These are phyloP conservation scores for Metschnikowia dekortorum DNA, from an alignment of 805 yeast genomes.

Conservation along the genomic window DNA sequence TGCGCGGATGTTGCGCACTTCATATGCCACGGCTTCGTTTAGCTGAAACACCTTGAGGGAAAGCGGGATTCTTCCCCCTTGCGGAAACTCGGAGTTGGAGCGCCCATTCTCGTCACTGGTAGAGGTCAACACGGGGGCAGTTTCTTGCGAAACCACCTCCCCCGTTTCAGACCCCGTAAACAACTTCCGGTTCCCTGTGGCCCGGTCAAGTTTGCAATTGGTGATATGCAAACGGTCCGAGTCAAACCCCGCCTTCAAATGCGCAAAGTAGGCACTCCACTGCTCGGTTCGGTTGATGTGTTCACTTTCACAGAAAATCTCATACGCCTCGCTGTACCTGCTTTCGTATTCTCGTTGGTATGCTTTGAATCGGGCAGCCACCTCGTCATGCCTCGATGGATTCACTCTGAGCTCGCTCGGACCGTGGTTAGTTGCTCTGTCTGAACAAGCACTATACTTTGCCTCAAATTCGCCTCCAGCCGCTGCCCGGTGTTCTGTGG, in stretches of 20 bases:
- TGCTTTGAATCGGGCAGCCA: background rate
- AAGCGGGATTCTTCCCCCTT: constrained; percentile 3
- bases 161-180: background rate
- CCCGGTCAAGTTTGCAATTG: background rate
- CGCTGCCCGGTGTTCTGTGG: background rate
- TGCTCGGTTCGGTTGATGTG: background rate
- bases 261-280: background rate
- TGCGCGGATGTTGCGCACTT: constrained; percentile 11
- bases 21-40: constrained; percentile 14
- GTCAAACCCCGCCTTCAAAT: constrained; percentile 1
- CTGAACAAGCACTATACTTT: too few relatives aligned
- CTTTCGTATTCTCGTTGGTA: background rate
- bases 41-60: constrained; percentile 10
- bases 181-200: background rate
- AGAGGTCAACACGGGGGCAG: background rate
- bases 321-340: background rate
- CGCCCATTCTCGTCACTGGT: background rate
- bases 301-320: constrained; percentile 1
- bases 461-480: background rate
- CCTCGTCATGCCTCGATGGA: background rate
- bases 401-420: background rate
- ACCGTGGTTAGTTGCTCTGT: background rate
- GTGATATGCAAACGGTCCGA: background rate
- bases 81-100: background rate
- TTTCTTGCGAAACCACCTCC: background rate